Evolutionary conservation across 176 grass and related monocot genomes (phyloP).

Genomic region (Leersia perrieri): DNA sequence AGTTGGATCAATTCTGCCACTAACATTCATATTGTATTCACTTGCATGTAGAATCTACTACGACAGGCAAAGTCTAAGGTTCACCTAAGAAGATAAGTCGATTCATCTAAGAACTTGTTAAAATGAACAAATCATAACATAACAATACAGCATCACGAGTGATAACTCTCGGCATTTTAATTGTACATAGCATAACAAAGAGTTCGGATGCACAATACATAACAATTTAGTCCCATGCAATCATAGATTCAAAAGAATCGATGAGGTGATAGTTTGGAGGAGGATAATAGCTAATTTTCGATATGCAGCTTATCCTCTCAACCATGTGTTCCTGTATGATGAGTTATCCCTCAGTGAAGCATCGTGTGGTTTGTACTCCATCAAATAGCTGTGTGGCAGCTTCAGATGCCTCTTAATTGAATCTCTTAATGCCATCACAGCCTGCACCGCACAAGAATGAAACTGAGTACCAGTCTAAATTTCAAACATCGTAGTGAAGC

Average conservation of each 20-base stretch:
- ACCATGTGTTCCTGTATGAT: conserved; percentile 94
- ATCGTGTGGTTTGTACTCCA: conserved; percentile 97
- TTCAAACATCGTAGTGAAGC: background rate
- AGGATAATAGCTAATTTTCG: background rate
- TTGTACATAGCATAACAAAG: conserved; percentile 26
- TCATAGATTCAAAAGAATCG: conserved; percentile 3
- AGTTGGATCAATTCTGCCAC: background rate
- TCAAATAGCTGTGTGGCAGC: conserved; percentile 84
- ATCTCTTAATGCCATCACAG: conserved; percentile 86
- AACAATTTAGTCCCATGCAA: background rate
- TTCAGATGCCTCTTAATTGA: conserved; percentile 97
- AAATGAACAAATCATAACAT: background rate
- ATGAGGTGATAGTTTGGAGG: conserved; percentile 2
- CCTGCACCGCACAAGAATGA: conserved; percentile 37
- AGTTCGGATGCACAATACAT: conserved; percentile 1
- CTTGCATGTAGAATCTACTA: background rate
- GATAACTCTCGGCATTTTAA: background rate
- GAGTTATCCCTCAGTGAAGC: conserved; percentile 88
- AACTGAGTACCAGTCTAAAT: background rate
- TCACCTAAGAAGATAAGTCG: background rate
- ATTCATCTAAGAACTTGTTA: background rate
- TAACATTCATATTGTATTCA: background rate
- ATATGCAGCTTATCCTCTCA: conserved; percentile 56
- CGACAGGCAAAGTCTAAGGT: background rate
- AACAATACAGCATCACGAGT: background rate